Conservation (phyloP, 805 yeast species). For the Debaryomyces maramus region DNA sequence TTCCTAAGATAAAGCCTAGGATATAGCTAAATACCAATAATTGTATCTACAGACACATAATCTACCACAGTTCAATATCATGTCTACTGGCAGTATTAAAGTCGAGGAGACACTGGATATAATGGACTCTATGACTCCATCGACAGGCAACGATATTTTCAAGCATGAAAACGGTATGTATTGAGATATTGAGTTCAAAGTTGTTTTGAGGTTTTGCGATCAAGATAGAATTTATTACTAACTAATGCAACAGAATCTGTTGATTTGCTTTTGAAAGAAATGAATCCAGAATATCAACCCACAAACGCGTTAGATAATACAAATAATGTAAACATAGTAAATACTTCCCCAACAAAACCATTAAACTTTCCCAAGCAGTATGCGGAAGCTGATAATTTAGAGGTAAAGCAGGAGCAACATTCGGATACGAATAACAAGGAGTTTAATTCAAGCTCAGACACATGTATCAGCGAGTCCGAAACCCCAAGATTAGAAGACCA, state of each 20-base stretch:
- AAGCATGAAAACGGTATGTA: slow-evolving; percentile 30
- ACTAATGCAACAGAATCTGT: slow-evolving; percentile 27
- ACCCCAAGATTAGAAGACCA: background rate
- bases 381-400: slow-evolving; percentile 3
- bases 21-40: background rate
- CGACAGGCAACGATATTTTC: slow-evolving; percentile 17
- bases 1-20: too few species aligned
- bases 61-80: background rate
- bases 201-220: too few species aligned
- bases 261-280: slow-evolving; percentile 28
- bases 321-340: slow-evolving; percentile 10
- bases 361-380: slow-evolving; percentile 24
- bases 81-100: background rate
- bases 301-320: slow-evolving; percentile 4
- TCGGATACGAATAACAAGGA: slow-evolving; percentile 19
- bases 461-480: slow-evolving; percentile 36
- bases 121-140: slow-evolving; percentile 1
- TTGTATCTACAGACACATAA: background rate
- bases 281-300: slow-evolving; percentile 21
- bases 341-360: slow-evolving; percentile 34
- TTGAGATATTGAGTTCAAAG: too few species aligned
- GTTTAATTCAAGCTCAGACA: slow-evolving; percentile 42
- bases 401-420: background rate
- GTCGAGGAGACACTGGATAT: slow-evolving; percentile 9
- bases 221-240: too few species aligned